Evolutionary conservation across 2,329 filamentous ascomycete genomes (phyloP).

Genomic region (Pseudopyrenochaeta lycopersici): DNA sequence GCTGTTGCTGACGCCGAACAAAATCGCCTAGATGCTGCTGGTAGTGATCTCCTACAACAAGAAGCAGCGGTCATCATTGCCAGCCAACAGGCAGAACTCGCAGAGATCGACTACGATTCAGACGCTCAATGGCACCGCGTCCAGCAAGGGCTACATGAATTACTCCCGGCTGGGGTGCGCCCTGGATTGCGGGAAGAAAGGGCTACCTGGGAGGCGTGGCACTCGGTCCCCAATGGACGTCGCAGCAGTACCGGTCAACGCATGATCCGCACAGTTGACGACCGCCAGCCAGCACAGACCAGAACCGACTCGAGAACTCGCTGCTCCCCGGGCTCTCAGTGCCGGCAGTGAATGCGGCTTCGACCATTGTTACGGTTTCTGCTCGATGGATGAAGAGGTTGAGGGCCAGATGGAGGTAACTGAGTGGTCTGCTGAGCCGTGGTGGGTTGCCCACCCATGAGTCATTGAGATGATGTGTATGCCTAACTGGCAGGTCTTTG

Average conservation of each 20-base stretch:
- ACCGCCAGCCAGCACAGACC: too few species aligned
- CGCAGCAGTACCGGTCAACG: background rate
- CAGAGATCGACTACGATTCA: background rate
- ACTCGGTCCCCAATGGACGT: background rate
- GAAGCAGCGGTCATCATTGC: background rate
- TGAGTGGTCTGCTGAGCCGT: background rate
- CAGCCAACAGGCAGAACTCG: background rate
- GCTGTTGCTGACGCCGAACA: background rate
- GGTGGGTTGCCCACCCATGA: background rate
- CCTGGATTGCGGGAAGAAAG: background rate
- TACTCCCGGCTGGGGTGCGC: background rate
- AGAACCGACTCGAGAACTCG: too few species aligned
- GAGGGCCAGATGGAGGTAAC: background rate
- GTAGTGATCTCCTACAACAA: background rate
- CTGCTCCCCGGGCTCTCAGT: too few species aligned
- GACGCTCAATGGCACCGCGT: background rate
- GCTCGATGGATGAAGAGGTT: constrained; percentile 1
- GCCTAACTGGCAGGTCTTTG: background rate
- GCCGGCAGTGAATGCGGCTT: too few species aligned
- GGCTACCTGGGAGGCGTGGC: background rate
- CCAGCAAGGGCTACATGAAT: background rate
- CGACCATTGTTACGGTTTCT: too few species aligned
- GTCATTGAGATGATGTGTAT: background rate
- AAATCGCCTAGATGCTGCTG: background rate
- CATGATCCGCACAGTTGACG: background rate